Evolutionary conservation across 257 asterid genomes (phyloP), one percentile per base, ranked within the genome.

Genomic region (Penstemon eatonii): DNA sequence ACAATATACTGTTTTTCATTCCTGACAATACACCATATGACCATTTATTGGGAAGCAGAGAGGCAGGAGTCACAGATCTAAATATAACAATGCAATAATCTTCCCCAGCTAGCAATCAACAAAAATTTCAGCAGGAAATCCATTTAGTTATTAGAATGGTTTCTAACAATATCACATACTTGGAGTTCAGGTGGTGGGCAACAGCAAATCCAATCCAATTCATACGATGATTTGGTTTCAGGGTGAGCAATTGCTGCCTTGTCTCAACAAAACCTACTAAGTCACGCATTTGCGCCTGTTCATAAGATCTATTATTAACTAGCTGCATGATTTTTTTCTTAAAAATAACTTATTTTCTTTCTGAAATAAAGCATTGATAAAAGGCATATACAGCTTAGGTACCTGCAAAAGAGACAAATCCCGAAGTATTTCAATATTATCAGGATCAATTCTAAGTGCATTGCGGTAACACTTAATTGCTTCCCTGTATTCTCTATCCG

Each of bases 131-230:
- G 55, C 12, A 60, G 18, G 5, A 71, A 57, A 53, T 58, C 53
- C 56, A n/a, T 39, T 37, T 54, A 15, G 64, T 13, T 55, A 50
- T 19, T 49, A 61, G 45, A 53, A 68, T n/a, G 54, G 60, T 53
- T 57, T 40, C 61, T 49, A 58, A 64, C 54, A 56, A 41, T 7
- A 60, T 13, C 52, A 33, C 80, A 42, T 87, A 94, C 99, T 91
- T 94, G 65, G 76, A 80, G 76, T 91, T 94, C 71, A 94, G 85
- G 78, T 94, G 97, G 73, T 94, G 97, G 53, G 99, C 76, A 71
- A 87, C 99, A 65, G 99, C 96, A 81, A 94, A 94, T 72, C 99
- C 99, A 76, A 94, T 94, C 99, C 99, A 94, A 83, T 94, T 94
- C 99, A 94, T 91, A 50, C 99, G 96, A 81, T 94, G 99, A 62